Evolutionary conservation across 768 basidiomycete species (phyloP), one percentile per base, ranked within the genome.

Genomic region (Polyporus arcularius): DNA sequence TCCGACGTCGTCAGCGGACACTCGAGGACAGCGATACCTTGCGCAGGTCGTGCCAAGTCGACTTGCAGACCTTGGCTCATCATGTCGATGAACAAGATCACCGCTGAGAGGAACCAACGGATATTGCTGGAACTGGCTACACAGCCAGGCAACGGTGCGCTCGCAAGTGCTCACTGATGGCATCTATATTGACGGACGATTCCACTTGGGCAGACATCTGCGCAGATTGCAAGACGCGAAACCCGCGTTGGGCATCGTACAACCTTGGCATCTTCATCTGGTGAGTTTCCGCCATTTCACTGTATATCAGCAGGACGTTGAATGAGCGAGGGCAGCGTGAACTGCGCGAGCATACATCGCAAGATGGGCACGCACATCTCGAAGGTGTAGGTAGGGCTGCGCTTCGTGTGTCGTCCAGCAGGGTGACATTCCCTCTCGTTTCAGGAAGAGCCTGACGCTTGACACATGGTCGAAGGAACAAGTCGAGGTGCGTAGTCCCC

Each of bases 311-410:
- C n/a, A 16, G 5, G 15, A 9, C 14, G 5, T 12, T 31, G 14
- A 45, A 8, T 7, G 46, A 38, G 6, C 30, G 16, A 5, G 35
- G 15, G 4, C 61, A 95, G 94, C 68, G 80, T 94, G 45, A 85
- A 83, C 66, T 98, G 96, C 71, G 96, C 96, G 15, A 89, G 90
- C 60, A 85, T 96, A 53, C 96, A 98, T 77, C 84, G 96, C 55
- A 96, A 96, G 79, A 88, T 98, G 60, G 96, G 96, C 2, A 96
- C 93, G 4, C 96, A 98, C 72, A 80, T 94, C 65, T 86, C 90
- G 0, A 95, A 97, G 85, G 92, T 98, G 93, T 95, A 79, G 71
- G 85, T 80, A 32, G n/a, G 60, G 50, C 39, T 47, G 30, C n/a
- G 39, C 30, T 47, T 55, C 49, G 53, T 40, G 38, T n/a, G 38